Evolutionary conservation across 2,329 filamentous ascomycete species (phyloP).

Genomic region (Penicillium freii): DNA sequence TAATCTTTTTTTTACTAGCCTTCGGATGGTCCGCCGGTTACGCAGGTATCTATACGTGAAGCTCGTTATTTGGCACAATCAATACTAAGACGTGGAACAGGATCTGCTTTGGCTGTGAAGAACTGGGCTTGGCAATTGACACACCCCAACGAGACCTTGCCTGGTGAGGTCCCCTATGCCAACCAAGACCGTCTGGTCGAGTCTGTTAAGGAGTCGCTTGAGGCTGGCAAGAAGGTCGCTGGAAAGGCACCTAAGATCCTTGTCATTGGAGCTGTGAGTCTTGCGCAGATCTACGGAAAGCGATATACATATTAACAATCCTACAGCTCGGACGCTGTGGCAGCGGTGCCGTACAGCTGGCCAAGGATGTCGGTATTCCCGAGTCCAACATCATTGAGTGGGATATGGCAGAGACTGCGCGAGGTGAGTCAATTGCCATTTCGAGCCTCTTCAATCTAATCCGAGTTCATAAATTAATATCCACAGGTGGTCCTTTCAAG

Average conservation of each 20-base stretch:
- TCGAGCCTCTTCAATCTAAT: neutral
- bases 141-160: constrained; percentile 65
- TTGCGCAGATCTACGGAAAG: neutral
- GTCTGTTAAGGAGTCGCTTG: constrained; percentile 70
- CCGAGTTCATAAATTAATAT: constrained; percentile 17
- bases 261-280: constrained; percentile 70
- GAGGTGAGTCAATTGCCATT: constrained; percentile 42
- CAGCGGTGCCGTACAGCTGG: constrained; percentile 77
- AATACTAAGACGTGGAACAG: constrained; percentile 30
- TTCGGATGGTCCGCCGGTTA: constrained; percentile 71
- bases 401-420: constrained; percentile 78
- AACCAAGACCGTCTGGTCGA: constrained; percentile 72
- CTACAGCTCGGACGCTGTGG: constrained; percentile 64
- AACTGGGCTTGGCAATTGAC: constrained; percentile 80
- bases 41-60: constrained; percentile 45
- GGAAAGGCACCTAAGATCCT: constrained; percentile 71
- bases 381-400: constrained; percentile 67
- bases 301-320: constrained; percentile 11
- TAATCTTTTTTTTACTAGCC: constrained; percentile 27
- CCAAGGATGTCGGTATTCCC: constrained; percentile 69
- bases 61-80: neutral
- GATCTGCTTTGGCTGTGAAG: constrained; percentile 71
- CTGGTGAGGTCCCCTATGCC: constrained; percentile 56
- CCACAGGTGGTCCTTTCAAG: constrained; percentile 64
- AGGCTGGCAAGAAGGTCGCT: constrained; percentile 63